phyloP scores from a whole-genome alignment of 2,329 filamentous ascomycete genomes.

The Pleomassaria siparia region DNA sequence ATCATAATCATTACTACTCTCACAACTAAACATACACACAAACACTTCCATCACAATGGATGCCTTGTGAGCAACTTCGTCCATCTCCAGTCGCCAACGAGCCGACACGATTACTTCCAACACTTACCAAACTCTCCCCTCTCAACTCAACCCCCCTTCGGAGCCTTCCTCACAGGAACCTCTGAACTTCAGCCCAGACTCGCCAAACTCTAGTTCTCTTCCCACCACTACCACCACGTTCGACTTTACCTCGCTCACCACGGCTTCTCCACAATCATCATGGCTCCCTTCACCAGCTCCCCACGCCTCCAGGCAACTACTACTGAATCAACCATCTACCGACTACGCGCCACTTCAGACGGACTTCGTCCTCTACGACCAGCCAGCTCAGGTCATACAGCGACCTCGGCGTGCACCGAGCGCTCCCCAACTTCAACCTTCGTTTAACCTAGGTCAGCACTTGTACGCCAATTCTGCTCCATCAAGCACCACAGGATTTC shows the following conservation, averaged over 20 bases:
- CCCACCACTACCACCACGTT: constrained; percentile 63
- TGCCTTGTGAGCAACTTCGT: constrained; percentile 40
- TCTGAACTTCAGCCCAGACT: constrained; percentile 69
- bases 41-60: constrained; percentile 42
- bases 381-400: constrained; percentile 46
- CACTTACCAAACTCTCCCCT: constrained; percentile 27
- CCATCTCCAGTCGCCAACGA: constrained; percentile 24
- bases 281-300: constrained; percentile 71
- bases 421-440: constrained; percentile 57
- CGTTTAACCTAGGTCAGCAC: constrained; percentile 61
- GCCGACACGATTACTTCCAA: constrained; percentile 36
- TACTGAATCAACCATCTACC: constrained; percentile 47
- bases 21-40: constrained; percentile 17
- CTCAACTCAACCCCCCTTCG: constrained; percentile 30
- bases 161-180: constrained; percentile 46
- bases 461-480: constrained; percentile 70
- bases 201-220: constrained; percentile 58
- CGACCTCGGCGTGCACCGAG: constrained; percentile 53
- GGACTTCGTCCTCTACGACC: constrained; percentile 79
- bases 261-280: constrained; percentile 73
- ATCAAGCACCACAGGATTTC: constrained; percentile 60
- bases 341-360: constrained; percentile 55
- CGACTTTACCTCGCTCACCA: constrained; percentile 77
- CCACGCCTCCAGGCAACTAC: constrained; percentile 54
- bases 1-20: too few species aligned